These are phyloP conservation scores for Solanum boliviense DNA, from an alignment of 257 asterid genomes.

Conservation along the genomic window DNA sequence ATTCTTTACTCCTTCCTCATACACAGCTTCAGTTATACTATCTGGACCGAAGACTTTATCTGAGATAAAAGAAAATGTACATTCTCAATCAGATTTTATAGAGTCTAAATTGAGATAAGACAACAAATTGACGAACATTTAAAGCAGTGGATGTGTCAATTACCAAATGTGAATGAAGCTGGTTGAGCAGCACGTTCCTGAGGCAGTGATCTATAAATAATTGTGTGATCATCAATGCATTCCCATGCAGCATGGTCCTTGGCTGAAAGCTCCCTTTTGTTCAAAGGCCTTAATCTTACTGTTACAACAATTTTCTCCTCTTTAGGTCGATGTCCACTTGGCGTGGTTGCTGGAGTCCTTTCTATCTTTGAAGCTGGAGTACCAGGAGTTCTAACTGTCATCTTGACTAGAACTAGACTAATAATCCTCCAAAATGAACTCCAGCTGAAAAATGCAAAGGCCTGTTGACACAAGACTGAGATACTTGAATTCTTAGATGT, in stretches of 20 bases:
- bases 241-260: constrained; percentile 92
- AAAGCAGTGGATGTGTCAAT: not conserved
- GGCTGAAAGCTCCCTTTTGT: constrained; percentile 65
- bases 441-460: not conserved
- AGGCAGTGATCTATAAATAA: constrained; percentile 42
- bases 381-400: constrained; percentile 67
- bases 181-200: constrained; percentile 55
- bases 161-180: constrained; percentile 68
- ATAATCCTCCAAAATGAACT: not conserved
- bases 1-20: constrained; percentile 83
- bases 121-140: not conserved
- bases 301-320: constrained; percentile 95
- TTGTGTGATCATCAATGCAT: constrained; percentile 67
- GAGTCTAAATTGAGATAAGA: not conserved
- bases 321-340: constrained; percentile 46
- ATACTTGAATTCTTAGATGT: not conserved
- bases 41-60: constrained; percentile 88
- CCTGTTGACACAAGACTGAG: constrained; percentile 2
- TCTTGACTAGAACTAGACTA: constrained; percentile 8
- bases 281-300: constrained; percentile 77
- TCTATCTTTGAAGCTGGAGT: constrained; percentile 74
- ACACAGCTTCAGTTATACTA: constrained; percentile 58
- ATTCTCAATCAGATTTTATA: not conserved
- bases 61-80: constrained; percentile 11
- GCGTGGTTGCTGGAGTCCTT: constrained; percentile 60